phyloP scores from a whole-genome alignment of 176 grass and related monocot species.

The Pontederia paniculata region DNA sequence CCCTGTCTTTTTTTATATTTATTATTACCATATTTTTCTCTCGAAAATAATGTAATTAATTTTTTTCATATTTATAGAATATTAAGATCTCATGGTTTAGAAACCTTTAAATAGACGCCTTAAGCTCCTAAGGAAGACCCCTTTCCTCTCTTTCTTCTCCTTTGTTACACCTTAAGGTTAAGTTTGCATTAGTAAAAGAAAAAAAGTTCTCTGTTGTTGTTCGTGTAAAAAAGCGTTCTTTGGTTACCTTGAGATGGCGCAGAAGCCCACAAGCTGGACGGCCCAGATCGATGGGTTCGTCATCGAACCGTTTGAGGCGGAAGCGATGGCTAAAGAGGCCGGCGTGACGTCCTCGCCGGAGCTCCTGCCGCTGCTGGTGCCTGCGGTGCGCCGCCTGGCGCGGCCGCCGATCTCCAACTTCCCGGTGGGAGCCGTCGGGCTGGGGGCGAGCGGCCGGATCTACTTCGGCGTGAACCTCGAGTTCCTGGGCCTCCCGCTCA shows the following conservation, averaged over 20 bases:
- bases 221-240: no score
- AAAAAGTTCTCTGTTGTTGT: no score
- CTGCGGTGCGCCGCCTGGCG: conserved; percentile 45
- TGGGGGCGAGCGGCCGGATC: conserved; percentile 62
- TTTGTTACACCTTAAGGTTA: no score
- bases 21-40: no score
- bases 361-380: conserved; percentile 56
- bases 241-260: conserved; percentile 7
- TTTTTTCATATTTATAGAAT: no score
- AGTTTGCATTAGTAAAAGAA: no score
- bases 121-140: no score
- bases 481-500: conserved; percentile 48
- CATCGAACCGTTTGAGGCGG: conserved; percentile 53
- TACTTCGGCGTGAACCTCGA: conserved; percentile 86
- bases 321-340: conserved; percentile 29
- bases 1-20: no score
- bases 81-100: no score
- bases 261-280: conserved; percentile 22
- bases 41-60: no score
- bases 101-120: no score
- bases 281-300: conserved; percentile 34
- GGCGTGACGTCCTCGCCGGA: conserved; percentile 43
- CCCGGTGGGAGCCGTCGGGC: conserved; percentile 66
- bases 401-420: conserved; percentile 55
- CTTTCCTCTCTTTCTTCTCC: no score